Conservation (phyloP, 1,284 basidiomycete species). For the Ceratobasidium papillatum region DNA sequence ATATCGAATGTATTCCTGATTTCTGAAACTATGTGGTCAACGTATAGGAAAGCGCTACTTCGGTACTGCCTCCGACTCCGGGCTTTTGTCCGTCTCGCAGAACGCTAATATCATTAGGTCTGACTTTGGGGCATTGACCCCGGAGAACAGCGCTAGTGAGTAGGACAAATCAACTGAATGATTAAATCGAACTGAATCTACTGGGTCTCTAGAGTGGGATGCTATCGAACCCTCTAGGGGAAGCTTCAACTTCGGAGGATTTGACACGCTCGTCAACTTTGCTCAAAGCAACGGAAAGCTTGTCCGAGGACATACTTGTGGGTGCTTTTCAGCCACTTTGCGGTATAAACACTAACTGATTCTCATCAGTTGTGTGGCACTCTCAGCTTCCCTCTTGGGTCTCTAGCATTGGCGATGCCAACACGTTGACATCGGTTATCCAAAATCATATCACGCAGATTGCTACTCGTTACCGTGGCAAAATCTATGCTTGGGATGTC, state of each 20-base stretch:
- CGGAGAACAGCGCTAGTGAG: conserved; percentile 39
- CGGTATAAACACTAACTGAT: neutral
- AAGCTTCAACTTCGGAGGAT: conserved; percentile 25
- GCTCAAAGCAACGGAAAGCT: conserved; percentile 34
- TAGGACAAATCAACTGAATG: conserved; percentile 46
- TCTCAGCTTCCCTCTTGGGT: too few relatives aligned
- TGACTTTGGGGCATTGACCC: conserved; percentile 49
- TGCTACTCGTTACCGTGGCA: conserved; percentile 21
- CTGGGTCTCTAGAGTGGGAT: conserved; percentile 41
- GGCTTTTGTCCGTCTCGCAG: conserved; percentile 48
- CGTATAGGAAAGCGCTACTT: conserved; percentile 38
- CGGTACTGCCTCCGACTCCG: conserved; percentile 22
- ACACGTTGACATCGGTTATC: conserved; percentile 25
- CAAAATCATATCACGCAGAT: conserved; percentile 35
- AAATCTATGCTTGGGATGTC: conserved; percentile 36
- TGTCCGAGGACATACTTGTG: conserved; percentile 36
- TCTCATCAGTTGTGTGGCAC: conserved; percentile 29
- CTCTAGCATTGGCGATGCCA: conserved; percentile 30
- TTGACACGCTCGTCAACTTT: conserved; percentile 33
- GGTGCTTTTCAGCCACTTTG: neutral
- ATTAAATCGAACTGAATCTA: neutral
- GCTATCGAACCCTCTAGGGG: conserved; percentile 47
- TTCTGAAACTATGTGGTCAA: neutral
- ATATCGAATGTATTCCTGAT: neutral
- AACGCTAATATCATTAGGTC: conserved; percentile 51